A percentile compares a stretch with the other conserved stretches of the same genome.
These are phyloP conservation scores for Rutidosis leptorrhynchoides DNA, from an alignment of 129 eudicot genomes.

Conservation along the genomic window DNA sequence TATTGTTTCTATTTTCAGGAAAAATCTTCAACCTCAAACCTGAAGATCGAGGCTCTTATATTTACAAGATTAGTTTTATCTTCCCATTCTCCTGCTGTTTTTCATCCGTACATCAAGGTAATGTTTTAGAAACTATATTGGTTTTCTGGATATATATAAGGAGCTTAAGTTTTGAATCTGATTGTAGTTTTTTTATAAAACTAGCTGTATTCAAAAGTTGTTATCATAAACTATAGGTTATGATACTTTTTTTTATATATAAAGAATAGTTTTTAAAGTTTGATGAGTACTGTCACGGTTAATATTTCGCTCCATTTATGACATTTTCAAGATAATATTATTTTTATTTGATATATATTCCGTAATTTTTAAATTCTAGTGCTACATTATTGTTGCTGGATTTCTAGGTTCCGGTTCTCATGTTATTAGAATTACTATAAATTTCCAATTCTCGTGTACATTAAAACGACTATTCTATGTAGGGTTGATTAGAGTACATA, in stretches of 20 bases:
- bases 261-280: neutral
- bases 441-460: too few relatives aligned
- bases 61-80: conserved; percentile 92
- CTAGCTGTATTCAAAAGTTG: conserved; percentile 9
- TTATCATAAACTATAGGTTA: neutral
- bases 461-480: neutral
- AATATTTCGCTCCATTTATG: neutral
- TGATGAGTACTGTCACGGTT: conserved; percentile 10
- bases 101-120: conserved; percentile 95
- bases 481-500: neutral
- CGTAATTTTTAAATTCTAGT: neutral
- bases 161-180: neutral
- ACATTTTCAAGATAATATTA: neutral
- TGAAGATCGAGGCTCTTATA: conserved; percentile 92
- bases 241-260: neutral
- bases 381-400: neutral
- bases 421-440: too few relatives aligned
- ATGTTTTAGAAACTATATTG: conserved; percentile 5
- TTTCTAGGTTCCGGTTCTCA: too few relatives aligned
- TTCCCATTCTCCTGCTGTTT: conserved; percentile 92
- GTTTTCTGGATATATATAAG: neutral
- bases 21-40: conserved; percentile 89
- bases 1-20: conserved; percentile 52
- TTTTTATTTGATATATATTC: neutral
- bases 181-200: conserved; percentile 13